Base-by-base conservation (phyloP, 2,329 filamentous ascomycete genomes). In the Aureobasidium sp. region DNA sequence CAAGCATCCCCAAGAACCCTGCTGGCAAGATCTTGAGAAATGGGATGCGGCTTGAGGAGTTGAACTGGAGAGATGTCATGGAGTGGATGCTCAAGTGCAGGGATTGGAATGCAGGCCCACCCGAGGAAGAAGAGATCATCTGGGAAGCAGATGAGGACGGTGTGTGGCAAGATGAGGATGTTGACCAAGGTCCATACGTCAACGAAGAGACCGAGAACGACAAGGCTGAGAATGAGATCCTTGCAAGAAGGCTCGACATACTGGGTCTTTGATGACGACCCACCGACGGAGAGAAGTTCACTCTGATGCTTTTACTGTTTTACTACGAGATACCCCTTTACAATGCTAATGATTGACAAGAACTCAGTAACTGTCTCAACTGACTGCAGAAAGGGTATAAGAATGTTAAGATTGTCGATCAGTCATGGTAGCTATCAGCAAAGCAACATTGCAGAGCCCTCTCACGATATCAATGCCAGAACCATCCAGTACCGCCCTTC, bases 11-110 rank as follows among this genome's bases (percentile, higher is more conserved):
- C 7, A 72, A 71, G 65, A 70, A 65, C 15, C 61, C 66, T 2
- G 69, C 67, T 5, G 71, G 71, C 2, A 73, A 73, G 65, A 70
- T 72, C 22, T 62, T 70, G 60, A 67, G 64, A 48, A 65, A 62
- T 29, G 33, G 31, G 29, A 44, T 61, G 60, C 4, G 5, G 17
- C 24, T 24, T 27, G 42, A 47, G 7, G 54, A 58, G 42, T 3
- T 24, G n/a, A n/a, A 12, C 1, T 58, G 29, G 29, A 29, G 22
- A 22, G 14, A 7, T 5, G 31, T 58, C 31, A 47, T 1, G 1
- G 2, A 17, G 7, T 58, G 54, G 54, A 17, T 29, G 14, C n/a
- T 47, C 9, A 15, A 12, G 1, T 42, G 22, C 19, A 31, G 15
- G 17, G n/a, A 31, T 8, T 37, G 22, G 22, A 31, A 29, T 31